Base-by-base conservation (phyloP, 192 early-diverging fungal genomes). In the Ambispora gerdemannii region DNA sequence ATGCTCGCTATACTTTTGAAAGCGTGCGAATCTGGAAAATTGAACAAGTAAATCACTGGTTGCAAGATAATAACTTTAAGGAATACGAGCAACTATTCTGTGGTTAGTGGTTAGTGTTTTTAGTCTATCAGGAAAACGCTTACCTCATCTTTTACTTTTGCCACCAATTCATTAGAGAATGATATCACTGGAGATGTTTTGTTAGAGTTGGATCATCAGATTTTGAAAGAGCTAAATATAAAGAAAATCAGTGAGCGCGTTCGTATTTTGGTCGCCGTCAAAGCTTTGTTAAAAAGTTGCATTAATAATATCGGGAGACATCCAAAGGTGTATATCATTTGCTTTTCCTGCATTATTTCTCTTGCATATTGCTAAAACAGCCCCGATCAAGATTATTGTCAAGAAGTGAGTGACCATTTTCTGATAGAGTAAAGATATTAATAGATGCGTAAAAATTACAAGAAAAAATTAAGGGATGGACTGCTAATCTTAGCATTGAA, bases 151-250 rank as follows among this genome's bases (percentile, higher is more conserved):
- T n/a, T n/a, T n/a, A n/a, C n/a, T n/a, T n/a, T n/a, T n/a, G n/a
- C n/a, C n/a, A n/a, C n/a, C n/a, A n/a, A 10, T 27, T 20, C 3
- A 50, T 22, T 78, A 83, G 88, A 92, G 31, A 88, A 95, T 76
- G 72, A 89, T 61, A 88, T 97, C 51, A 91, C 79, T 15, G 95
- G 95, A n/a, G 84, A 88, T 24, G 82, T 90, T 4, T 77, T 97
- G 60, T 76, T 92, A 3, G 94, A 95, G 77, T 81, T 97, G 2
- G 88, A 92, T 78, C 90, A 96, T 71, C 79, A 82, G 38, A 74
- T 90, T 20, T 83, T 97, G 15, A 91, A 91, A 75, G 89, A 93
- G 59, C 87, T 97, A 74, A 89, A 87, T 8, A 87, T 97, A 58
- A 77, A 75, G 50, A 88, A 85, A 0, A 89, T 95, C 8, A 93